Percentiles rank a stretch among this genome's conserved stretches.
Evolutionary conservation across 2,329 filamentous ascomycete genomes (phyloP).

Genomic region (Shiraia bambusicola): DNA sequence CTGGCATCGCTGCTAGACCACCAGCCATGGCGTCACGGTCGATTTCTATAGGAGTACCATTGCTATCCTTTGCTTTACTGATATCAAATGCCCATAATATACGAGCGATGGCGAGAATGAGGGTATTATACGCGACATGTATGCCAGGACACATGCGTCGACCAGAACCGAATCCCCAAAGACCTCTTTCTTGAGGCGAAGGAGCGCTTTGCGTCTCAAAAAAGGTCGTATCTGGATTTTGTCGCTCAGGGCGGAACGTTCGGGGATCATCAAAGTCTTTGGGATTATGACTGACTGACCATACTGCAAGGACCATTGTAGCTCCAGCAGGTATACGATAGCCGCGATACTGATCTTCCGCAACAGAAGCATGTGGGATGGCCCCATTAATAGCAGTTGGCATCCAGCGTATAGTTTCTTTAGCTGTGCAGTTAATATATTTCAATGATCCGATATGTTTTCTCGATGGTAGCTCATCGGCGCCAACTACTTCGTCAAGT

Average conservation of each 20-base stretch:
- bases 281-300: constrained; percentile 53
- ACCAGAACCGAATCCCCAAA: constrained; percentile 40
- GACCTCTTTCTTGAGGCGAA: constrained; percentile 19
- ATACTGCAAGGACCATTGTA: constrained; percentile 52
- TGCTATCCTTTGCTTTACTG: neutral
- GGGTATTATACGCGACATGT: constrained; percentile 30
- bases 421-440: constrained; percentile 57
- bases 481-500: constrained; percentile 44
- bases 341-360: constrained; percentile 49
- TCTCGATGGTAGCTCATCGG: constrained; percentile 37
- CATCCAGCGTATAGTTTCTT: constrained; percentile 59
- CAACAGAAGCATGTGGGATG: constrained; percentile 50
- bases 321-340: constrained; percentile 52
- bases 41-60: no score
- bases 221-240: constrained; percentile 23
- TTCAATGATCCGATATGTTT: constrained; percentile 45
- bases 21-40: no score
- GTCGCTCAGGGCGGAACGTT: constrained; percentile 47
- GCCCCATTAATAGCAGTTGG: constrained; percentile 53
- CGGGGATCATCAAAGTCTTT: constrained; percentile 43
- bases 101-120: constrained; percentile 27
- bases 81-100: constrained; percentile 36
- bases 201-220: constrained; percentile 1
- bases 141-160: constrained; percentile 38
- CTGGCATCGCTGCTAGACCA: no score